Evolutionary conservation across 306 rosid genomes (phyloP), one percentile per base, ranked within the genome.

Genomic region (Cucurbita moschata): DNA sequence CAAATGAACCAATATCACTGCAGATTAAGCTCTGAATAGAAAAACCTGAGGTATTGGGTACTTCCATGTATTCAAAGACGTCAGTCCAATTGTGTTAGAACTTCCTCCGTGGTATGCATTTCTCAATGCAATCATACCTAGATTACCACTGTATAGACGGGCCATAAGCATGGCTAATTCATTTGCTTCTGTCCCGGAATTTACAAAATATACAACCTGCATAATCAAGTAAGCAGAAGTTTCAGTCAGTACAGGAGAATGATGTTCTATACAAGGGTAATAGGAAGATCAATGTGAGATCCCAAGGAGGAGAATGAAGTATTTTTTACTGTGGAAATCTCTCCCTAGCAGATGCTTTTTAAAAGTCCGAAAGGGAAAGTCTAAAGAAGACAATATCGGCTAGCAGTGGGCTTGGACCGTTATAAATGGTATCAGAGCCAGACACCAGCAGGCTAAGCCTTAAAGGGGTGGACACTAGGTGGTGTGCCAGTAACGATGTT

Each of bases 81-180:
- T 93, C 62, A 90, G 77, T 62, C 90, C 97, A 71, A 90, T 73
- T 13, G 98, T 93, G 73, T 74, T 62, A 50, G 97, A 82, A 79
- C 96, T 93, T 42, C 98, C 98, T 12, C 97, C 98, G 82, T 90
- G 98, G 83, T 93, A 90, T 35, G 89, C 97, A 82, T 93, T 93
- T 81, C 98, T 87, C 81, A 93, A 52, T 10, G 97, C 86, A 81
- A 93, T 85, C 97, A 93, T 90, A 58, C 87, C 96, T 37, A 90
- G 89, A 82, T 78, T 88, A 57, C 96, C 93, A 15, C 88, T 86
- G 71, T 88, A 93, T 8, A 93, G 87, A 56, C 92, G 96, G 9
- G 98, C 97, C 98, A 93, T 93, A 84, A 93, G 71, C 92, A 80
- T 90, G 53, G 98, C 97, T 66, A 93, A 81, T 76, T 93, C 97